These are phyloP conservation scores for Mycosarcoma maydis DNA, from an alignment of 1,284 basidiomycete genomes.

Conservation along the genomic window DNA sequence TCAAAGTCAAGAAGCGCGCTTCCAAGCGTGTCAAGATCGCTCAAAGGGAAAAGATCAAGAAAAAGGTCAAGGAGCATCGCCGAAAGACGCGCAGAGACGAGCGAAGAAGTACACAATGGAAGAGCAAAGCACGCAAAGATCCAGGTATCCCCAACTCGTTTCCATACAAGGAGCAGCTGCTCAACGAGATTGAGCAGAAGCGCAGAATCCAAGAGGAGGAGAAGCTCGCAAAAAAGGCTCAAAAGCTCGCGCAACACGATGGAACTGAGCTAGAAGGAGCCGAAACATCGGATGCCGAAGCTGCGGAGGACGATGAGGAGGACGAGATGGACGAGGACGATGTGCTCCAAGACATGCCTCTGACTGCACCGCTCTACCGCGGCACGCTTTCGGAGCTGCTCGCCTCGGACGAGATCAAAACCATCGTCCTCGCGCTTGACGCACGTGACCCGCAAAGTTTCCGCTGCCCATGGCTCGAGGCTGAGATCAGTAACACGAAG, in stretches of 20 bases:
- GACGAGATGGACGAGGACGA: constrained; percentile 27
- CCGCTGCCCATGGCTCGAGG: constrained; percentile 55
- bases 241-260: constrained; percentile 39
- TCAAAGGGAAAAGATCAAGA: constrained; percentile 64
- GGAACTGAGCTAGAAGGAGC: constrained; percentile 14
- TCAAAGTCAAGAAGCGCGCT: constrained; percentile 59
- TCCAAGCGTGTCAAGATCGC: constrained; percentile 60
- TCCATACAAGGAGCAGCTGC: constrained; percentile 95
- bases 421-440: constrained; percentile 52
- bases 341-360: constrained; percentile 31
- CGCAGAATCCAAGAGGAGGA: constrained; percentile 49
- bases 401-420: constrained; percentile 40
- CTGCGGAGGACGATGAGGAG: constrained; percentile 32
- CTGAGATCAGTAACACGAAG: constrained; percentile 18
- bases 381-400: constrained; percentile 44
- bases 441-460: constrained; percentile 60
- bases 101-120: constrained; percentile 89
- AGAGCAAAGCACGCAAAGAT: constrained; percentile 75
- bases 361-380: constrained; percentile 40
- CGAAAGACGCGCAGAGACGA: constrained; percentile 72
- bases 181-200: constrained; percentile 75
- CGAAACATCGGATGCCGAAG: constrained; percentile 23
- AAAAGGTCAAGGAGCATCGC: constrained; percentile 64
- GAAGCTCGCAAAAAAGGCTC: constrained; percentile 38
- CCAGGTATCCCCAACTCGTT: constrained; percentile 96